Conservation (phyloP, 371 early-diverging fungal species). For the Mortierella sp. region DNA sequence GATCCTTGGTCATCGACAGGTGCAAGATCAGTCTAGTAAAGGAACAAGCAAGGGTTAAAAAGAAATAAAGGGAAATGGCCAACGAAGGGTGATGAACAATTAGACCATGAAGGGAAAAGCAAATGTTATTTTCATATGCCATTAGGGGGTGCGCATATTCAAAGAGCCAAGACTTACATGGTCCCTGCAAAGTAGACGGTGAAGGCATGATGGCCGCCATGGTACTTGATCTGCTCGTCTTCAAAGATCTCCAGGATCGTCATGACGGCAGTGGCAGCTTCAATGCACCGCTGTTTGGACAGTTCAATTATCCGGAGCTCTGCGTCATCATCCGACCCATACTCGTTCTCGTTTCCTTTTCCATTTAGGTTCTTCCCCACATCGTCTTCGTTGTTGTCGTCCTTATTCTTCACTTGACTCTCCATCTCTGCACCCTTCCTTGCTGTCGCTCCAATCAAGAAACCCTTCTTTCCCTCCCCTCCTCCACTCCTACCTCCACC, state of each 20-base stretch:
- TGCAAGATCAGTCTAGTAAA: not conserved
- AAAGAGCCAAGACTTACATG: constrained; percentile 1
- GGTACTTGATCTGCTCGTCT: not conserved
- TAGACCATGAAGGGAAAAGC: too few species aligned
- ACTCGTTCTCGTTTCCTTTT: not conserved
- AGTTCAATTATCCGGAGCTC: not conserved
- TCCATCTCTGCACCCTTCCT: not conserved
- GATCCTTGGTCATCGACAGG: not conserved
- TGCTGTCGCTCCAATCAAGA: too few species aligned
- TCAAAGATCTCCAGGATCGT: not conserved
- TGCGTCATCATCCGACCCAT: not conserved
- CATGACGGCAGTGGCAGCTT: not conserved
- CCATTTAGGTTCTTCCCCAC: constrained; percentile 3
- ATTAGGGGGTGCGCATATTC: too few species aligned
- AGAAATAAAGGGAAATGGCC: not conserved
- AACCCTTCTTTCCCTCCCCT: not conserved
- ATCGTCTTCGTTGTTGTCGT: not conserved
- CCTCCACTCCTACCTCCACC: too few species aligned
- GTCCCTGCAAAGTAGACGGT: not conserved
- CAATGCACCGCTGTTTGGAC: not conserved
- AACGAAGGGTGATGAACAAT: too few species aligned
- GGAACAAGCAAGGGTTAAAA: not conserved
- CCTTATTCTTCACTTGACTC: not conserved
- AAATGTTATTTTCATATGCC: too few species aligned
- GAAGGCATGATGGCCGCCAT: not conserved